Evolutionary conservation across 306 rosid species (phyloP), one percentile per base, ranked within the genome.

Genomic region (Vicia villosa): DNA sequence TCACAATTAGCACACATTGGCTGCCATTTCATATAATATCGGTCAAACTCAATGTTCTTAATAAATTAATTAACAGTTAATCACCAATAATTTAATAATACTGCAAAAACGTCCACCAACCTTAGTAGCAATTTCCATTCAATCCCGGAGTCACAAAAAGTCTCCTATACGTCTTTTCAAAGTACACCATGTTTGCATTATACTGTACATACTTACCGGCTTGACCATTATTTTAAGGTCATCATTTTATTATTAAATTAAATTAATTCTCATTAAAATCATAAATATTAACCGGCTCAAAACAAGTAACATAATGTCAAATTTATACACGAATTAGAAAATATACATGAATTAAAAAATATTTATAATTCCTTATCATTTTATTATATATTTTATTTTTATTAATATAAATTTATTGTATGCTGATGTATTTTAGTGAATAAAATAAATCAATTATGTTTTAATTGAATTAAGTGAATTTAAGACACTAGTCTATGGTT

Each of bases 131-230:
- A 12, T 20, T 70, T 68, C 16, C 46, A 37, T 10, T 37, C 8
- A 9, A 0, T 60, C 30, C 22, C 3, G 61, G n/a, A n/a, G 81
- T 79, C 85, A 66, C 63, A 70, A 11, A 73, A 74, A 75, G 89
- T 60, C 43, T 80, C 60, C 70, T 22, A 62, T 41, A 17, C 14
- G 60, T 74, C 63, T 43, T 28, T 52, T 4, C 30, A 52, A 7
- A 52, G 5, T 50, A 63, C 14, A n/a, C 13, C 15, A 52, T 15
- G 65, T 47, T 75, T 20, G 70, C 55, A 74, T 11, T 73, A 13
- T 61, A 73, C 62, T 73, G 9, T 61, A 73, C 61, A 74, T 49
- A 68, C 74, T 70, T 12, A 47, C 22, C 51, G n/a, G 75, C 63
- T 68, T 43, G 15, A 52, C 62, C 70, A 72, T 47, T 47, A 47